Percentiles rank a stretch among this genome's conserved stretches.
Conservation (phyloP, 306 rosid genomes). For the Fragaria nilgerrensis region DNA sequence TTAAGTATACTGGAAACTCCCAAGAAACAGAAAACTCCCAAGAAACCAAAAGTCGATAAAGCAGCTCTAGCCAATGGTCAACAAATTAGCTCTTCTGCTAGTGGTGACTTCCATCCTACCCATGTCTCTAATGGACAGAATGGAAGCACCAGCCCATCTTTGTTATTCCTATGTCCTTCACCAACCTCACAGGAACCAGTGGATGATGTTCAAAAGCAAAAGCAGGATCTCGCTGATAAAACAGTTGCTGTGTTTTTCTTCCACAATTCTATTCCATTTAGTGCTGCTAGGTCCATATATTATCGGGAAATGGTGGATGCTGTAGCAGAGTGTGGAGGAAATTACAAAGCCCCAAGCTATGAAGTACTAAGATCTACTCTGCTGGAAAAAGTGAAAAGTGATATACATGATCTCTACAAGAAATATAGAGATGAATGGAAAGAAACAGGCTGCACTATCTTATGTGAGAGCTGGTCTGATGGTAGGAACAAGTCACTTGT, state of each 20-base stretch:
- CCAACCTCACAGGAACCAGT: slow-evolving; percentile 41
- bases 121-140: slow-evolving; percentile 55
- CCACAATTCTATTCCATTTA: slow-evolving; percentile 58
- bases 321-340: slow-evolving; percentile 52
- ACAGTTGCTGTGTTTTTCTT: slow-evolving; percentile 60
- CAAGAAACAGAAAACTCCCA: slow-evolving; percentile 57
- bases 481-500: slow-evolving; percentile 43
- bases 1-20: slow-evolving; percentile 55
- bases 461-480: slow-evolving; percentile 62
- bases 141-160: slow-evolving; percentile 53
- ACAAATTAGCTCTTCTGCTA: slow-evolving; percentile 61
- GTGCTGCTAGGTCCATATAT: slow-evolving; percentile 59
- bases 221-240: slow-evolving; percentile 57
- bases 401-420: slow-evolving; percentile 41
- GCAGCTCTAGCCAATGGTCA: slow-evolving; percentile 44
- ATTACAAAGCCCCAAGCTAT: slow-evolving; percentile 70
- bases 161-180: slow-evolving; percentile 43
- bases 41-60: slow-evolving; percentile 48
- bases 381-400: slow-evolving; percentile 58
- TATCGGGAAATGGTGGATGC: slow-evolving; percentile 75
- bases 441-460: slow-evolving; percentile 65
- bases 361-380: slow-evolving; percentile 53
- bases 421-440: slow-evolving; percentile 64
- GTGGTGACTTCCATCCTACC: slow-evolving; percentile 55
- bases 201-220: slow-evolving; percentile 49